phyloP scores from a whole-genome alignment of 2,329 filamentous ascomycete species.

The Albifimbria verrucaria region DNA sequence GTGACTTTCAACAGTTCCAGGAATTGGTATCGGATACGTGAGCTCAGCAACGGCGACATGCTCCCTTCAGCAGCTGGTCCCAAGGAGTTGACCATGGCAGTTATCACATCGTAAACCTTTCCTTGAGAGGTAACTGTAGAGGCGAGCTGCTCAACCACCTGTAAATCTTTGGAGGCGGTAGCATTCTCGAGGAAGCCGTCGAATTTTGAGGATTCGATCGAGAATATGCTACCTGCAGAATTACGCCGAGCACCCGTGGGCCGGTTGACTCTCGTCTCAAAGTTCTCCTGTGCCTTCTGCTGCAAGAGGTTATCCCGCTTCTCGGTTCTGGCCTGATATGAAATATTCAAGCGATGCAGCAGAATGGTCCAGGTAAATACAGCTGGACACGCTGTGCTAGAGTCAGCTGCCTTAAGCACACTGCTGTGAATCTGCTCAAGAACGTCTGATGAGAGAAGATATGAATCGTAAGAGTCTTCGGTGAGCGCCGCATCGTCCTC shows the following conservation, averaged over 20 bases:
- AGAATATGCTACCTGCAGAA: constrained; percentile 60
- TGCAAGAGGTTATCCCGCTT: constrained; percentile 55
- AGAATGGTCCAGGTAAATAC: constrained; percentile 81
- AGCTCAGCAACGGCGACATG: constrained; percentile 54
- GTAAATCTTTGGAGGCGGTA: constrained; percentile 48
- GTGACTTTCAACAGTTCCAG: constrained; percentile 69
- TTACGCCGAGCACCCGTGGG: constrained; percentile 47
- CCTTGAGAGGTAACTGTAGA: constrained; percentile 45
- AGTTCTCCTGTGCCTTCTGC: constrained; percentile 55
- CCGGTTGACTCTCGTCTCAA: constrained; percentile 44
- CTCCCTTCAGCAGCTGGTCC: constrained; percentile 43
- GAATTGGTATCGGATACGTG: constrained; percentile 61
- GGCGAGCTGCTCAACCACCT: constrained; percentile 49
- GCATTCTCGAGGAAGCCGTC: constrained; percentile 54
- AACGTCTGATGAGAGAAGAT: constrained; percentile 66
- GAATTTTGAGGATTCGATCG: constrained; percentile 57
- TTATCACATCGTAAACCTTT: constrained; percentile 51
- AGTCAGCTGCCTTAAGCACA: constrained; percentile 56
- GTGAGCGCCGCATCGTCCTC: constrained; percentile 32
- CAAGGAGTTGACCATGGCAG: constrained; percentile 45
- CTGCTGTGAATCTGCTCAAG: constrained; percentile 71
- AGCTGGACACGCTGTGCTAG: constrained; percentile 66
- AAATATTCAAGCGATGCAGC: constrained; percentile 64
- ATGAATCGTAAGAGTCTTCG: constrained; percentile 46
- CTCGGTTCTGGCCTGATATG: constrained; percentile 60